Base-by-base conservation (phyloP, 805 yeast species). In the Brettanomyces anomalus region DNA sequence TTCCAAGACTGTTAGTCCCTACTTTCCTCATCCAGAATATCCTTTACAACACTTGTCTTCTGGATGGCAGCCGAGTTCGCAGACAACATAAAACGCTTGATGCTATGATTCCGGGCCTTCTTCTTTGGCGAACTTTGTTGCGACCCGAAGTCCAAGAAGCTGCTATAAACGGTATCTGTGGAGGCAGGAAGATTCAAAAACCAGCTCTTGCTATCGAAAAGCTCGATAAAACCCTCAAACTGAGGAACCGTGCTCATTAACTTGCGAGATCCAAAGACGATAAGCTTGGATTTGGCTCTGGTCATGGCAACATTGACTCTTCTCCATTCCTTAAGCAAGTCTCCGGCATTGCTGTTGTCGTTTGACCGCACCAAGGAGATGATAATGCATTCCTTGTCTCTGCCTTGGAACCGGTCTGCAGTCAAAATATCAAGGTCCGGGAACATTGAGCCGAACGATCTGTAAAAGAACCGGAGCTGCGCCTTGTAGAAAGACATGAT, bases 231-330 rank as follows among this genome's bases (percentile, higher is more conserved):
- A 11, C 73, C 74, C 41, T 71, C 70, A 39, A 83, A 67, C 10
- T 79, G 72, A 3, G 66, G 68, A 34, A 72, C 71, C 20, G 64
- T 66, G 24, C 65, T 60, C 49, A 87, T 62, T 0, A 95, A 84
- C 8, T 66, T 64, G 43, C 69, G 70, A 2, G 96, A 85, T 0
- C 98, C 98, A 32, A 93, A 65, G 15, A 93, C 76, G 14, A 93
- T 74, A 36, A 94, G 70, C 60, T 93, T 93, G 17, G 83, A 73
- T 56, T 77, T 79, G 0, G 98, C 90, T 48, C 99, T 70, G 0
- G 97, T 93, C 57, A 93, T 81, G 0, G 97, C 94, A 31, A 93
- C 99, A 61, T 93, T 93, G 38, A 93, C 74, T 46, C 99, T 72
- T 48, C 97, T 70, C 89, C 96, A 82, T 53, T 93, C 97, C 47